Evolutionary conservation across 2,329 filamentous ascomycete genomes (phyloP), one percentile per base, ranked within the genome.

Genomic region (Hypoxylon sp.): DNA sequence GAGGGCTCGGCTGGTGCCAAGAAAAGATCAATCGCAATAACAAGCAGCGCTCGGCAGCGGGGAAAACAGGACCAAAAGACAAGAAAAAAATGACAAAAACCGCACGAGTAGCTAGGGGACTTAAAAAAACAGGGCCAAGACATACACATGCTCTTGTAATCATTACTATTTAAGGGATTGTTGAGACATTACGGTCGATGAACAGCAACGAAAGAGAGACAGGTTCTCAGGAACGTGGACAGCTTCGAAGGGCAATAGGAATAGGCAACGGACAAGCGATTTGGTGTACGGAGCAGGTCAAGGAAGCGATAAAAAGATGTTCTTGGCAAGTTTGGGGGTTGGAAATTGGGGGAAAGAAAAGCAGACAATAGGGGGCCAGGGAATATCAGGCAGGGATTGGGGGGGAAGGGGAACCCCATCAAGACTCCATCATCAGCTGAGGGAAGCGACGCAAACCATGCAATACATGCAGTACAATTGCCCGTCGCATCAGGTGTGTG

Each of bases 111-210:
- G 55, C 57, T 53, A 29, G 37, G 64, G n/a, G 31, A 32, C 3
- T 46, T 32, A 51, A 53, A 57, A 61, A 64, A 63, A 46, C 46
- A 56, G 63, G 51, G 46, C 54, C 65, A 67, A 70, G 65, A 75
- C 75, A 75, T 76, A 76, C 74, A 76, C 75, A 76, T 76, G 75
- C 75, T 76, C 72, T 73, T 74, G 67, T 69, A 74, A 72, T 75
- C 75, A 76, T 76, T 67, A 71, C 66, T 70, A 73, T 74, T 73
- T 66, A 72, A 69, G 53, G 52, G 60, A 65, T 71, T 62, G 74
- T 72, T 74, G 70, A 74, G 71, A 75, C 73, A 75, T 73, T 70
- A 75, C 68, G 74, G 61, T 68, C 57, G 67, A 54, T 48, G 52
- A 44, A 48, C 42, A 57, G 42, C 58, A 65, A 55, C 66, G 47